Evolutionary conservation across 805 yeast species (phyloP).

Genomic region (Candida silvicultrix): DNA sequence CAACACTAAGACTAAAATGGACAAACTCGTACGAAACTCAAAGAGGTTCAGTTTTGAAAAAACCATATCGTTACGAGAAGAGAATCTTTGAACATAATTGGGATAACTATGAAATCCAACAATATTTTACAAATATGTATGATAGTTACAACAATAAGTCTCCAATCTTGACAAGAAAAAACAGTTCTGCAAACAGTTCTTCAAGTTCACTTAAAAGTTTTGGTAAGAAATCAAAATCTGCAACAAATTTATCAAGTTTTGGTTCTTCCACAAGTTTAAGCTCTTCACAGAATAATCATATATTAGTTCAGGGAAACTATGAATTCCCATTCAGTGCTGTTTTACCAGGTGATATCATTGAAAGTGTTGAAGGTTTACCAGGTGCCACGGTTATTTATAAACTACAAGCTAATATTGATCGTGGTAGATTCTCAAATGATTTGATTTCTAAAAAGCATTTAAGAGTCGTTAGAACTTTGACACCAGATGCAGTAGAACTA

Average conservation of each 20-base stretch:
- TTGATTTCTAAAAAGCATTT: conserved; percentile 63
- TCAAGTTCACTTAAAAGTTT: conserved; percentile 19
- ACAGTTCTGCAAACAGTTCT: conserved; percentile 16
- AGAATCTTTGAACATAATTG: conserved; percentile 70
- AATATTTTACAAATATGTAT: conserved; percentile 25
- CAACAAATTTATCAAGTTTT: conserved; percentile 27
- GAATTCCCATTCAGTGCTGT: conserved; percentile 85
- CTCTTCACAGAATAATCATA: conserved; percentile 25
- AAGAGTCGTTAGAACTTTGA: conserved; percentile 78
- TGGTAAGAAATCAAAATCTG: conserved; percentile 25
- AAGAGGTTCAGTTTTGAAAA: conserved; percentile 35
- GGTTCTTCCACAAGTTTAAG: conserved; percentile 20
- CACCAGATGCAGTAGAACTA: conserved; percentile 81
- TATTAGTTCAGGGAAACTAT: conserved; percentile 69
- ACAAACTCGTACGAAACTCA: conserved; percentile 44
- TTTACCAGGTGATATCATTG: conserved; percentile 79
- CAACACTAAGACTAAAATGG: conserved; percentile 63
- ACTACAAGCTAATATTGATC: conserved; percentile 73
- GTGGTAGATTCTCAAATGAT: conserved; percentile 69
- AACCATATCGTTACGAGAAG: conserved; percentile 50
- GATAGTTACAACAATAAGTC: conserved; percentile 13
- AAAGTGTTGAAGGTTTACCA: conserved; percentile 85
- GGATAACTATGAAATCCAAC: conserved; percentile 59
- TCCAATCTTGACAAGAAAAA: conserved; percentile 7
- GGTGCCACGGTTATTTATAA: conserved; percentile 70